Evolutionary conservation across 495 filamentous ascomycete genomes (phyloP).

Genomic region (Trypethelium eluteriae): DNA sequence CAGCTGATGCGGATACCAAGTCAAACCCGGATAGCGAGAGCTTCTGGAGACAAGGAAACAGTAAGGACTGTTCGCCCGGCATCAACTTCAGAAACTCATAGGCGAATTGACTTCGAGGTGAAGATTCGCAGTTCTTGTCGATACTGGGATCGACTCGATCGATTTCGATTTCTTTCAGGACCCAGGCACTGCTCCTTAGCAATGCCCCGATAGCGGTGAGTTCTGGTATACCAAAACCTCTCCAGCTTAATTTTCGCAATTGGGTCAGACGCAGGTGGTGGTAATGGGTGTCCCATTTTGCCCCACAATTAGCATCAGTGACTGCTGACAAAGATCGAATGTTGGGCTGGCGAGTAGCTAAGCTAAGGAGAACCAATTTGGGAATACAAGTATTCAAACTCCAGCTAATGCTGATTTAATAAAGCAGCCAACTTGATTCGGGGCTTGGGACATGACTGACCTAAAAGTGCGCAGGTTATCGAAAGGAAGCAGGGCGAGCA

Average conservation of each 20-base stretch:
- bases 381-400: not conserved
- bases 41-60: not conserved
- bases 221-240: not conserved
- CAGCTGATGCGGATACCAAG: not conserved
- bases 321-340: not conserved
- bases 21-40: not conserved
- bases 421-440: not conserved
- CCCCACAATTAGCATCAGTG: not conserved
- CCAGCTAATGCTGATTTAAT: not conserved
- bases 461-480: not conserved
- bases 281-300: not conserved
- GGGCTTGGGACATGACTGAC: not conserved
- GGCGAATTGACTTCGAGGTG: not conserved
- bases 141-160: slow-evolving; percentile 46
- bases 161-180: slow-evolving; percentile 22
- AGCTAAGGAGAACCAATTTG: not conserved
- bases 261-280: not conserved
- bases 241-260: not conserved
- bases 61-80: not conserved
- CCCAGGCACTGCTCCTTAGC: not conserved
- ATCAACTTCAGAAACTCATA: not conserved
- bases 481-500: not conserved
- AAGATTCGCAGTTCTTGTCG: slow-evolving; percentile 24
- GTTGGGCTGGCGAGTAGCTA: not conserved
- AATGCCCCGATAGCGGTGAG: not conserved